Base-by-base conservation (phyloP, 2,329 filamentous ascomycete genomes). In the Diaporthe ilicicola region DNA sequence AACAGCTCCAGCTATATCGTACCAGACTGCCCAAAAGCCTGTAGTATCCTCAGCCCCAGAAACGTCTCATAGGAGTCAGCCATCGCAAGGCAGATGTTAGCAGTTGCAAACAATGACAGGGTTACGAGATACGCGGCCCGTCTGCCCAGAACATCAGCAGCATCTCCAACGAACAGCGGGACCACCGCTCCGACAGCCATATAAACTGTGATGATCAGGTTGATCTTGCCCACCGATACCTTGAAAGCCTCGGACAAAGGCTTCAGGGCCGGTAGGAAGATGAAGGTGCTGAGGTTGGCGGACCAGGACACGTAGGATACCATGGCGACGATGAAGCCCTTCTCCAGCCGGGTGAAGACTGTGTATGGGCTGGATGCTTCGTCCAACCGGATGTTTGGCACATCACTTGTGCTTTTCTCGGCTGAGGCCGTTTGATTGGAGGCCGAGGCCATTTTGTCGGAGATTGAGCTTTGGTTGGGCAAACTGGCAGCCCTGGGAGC, bases 231-330 rank as follows among this genome's bases (percentile, higher is more conserved):
- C 37, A 59, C 34, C 2, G 55, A 61, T 0, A 61, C 55, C 15
- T 29, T 15, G 37, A 61, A 61, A 8, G 37, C 55, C 2, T 61
- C 10, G 37, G 55, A 44, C 6, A 61, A n/a, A 12, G 55, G 37
- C 24, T 13, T 32, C 55, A 61, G 19, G 5, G 55, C 55, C 8
- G 55, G 55, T n/a, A 61, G 55, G 29, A 44, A 61, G 37, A 61
- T 61, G 8, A 61, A 61, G 27, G 55, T 61, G 27, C 55, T 61
- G 15, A 61, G 39, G 17, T 59, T 59, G 34, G 55, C 55, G 7
- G 55, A 59, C 55, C 55, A 59, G 4, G 55, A 59, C 19, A 24
- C 37, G 34, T 59, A 59, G 13, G 55, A 59, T 27, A 59, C 2
- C 55, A 59, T 59, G 24, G 55, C 55, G 7, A 59, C 22, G 34